These are phyloP conservation scores for Microglena sp. DNA, from an alignment of 139 green algal species.

Conservation along the genomic window DNA sequence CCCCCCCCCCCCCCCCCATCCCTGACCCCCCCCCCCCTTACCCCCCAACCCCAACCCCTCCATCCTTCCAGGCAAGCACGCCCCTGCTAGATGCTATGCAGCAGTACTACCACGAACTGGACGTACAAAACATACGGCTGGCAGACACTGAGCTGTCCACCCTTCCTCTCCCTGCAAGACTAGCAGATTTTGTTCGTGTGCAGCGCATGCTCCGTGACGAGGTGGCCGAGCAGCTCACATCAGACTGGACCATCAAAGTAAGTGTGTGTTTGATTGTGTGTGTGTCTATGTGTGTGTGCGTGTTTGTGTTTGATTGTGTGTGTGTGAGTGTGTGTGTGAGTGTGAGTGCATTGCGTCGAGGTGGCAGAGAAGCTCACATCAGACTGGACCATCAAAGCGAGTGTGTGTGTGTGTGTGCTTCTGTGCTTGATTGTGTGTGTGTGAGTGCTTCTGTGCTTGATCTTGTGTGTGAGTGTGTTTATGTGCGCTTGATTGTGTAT, in stretches of 20 bases:
- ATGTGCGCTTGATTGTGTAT: no score
- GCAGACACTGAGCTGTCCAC: conserved; percentile 24
- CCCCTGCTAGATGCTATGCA: conserved; percentile 37
- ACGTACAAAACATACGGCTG: no score
- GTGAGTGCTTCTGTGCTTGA: not conserved
- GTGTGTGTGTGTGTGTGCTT: not conserved
- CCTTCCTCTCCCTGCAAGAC: conserved; percentile 29
- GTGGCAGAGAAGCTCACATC: conserved; percentile 28
- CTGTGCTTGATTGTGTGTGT: not conserved
- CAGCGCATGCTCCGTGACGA: conserved; percentile 36
- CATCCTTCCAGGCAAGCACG: no score
- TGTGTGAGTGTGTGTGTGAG: conserved; percentile 16
- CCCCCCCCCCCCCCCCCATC: no score
- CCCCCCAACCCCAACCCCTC: no score
- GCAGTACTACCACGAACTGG: conserved; percentile 43
- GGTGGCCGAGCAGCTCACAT: conserved; percentile 32
- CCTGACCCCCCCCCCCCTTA: no score
- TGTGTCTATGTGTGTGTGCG: not conserved
- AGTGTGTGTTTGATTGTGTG: not conserved
- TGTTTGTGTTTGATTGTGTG: not conserved
- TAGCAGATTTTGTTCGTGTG: conserved; percentile 39
- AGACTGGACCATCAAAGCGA: no score
- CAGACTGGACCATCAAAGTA: conserved; percentile 61
- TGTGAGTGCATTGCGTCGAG: no score
- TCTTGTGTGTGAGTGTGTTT: no score